Conservation (phyloP, 305 asterid genomes). For the Fraxinus angustifolia region DNA sequence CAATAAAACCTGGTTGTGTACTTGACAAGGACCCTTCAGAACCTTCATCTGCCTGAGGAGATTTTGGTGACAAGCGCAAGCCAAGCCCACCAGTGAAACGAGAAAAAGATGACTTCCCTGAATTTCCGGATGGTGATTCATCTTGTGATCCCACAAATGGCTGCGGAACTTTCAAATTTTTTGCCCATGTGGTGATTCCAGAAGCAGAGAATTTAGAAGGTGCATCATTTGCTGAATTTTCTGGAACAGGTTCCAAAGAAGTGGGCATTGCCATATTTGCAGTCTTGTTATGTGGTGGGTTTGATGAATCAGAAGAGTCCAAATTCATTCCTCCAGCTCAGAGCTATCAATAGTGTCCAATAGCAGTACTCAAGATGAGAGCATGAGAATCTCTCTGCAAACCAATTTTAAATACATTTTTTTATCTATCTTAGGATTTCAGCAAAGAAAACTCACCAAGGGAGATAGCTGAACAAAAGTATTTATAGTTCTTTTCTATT, state of each 20-base stretch:
- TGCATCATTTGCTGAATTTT: conserved; percentile 38
- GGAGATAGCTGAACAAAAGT: not conserved
- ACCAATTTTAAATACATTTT: not conserved
- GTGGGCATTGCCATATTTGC: conserved; percentile 33
- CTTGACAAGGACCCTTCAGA: conserved; percentile 57
- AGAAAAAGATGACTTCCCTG: conserved; percentile 63
- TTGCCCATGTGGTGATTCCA: conserved; percentile 90
- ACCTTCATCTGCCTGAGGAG: conserved; percentile 61
- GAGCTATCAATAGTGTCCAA: conserved; percentile 16
- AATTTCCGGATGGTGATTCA: conserved; percentile 57
- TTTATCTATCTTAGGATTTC: not conserved
- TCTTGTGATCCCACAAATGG: conserved; percentile 73
- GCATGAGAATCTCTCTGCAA: conserved; percentile 17
- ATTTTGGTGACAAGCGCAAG: conserved; percentile 67
- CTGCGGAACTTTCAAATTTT: conserved; percentile 75
- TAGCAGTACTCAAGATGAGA: conserved; percentile 15
- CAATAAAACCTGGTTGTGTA: conserved; percentile 64
- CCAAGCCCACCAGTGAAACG: conserved; percentile 86
- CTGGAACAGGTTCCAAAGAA: conserved; percentile 40
- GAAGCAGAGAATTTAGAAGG: conserved; percentile 69
- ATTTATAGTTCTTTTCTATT: not conserved
- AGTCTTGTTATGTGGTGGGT: conserved; percentile 34
- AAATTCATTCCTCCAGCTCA: conserved; percentile 42
- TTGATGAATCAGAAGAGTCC: conserved; percentile 49
- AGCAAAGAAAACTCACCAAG: not conserved